phyloP scores from a whole-genome alignment of 2,329 filamentous ascomycete species.

The Chaetomium sp. region DNA sequence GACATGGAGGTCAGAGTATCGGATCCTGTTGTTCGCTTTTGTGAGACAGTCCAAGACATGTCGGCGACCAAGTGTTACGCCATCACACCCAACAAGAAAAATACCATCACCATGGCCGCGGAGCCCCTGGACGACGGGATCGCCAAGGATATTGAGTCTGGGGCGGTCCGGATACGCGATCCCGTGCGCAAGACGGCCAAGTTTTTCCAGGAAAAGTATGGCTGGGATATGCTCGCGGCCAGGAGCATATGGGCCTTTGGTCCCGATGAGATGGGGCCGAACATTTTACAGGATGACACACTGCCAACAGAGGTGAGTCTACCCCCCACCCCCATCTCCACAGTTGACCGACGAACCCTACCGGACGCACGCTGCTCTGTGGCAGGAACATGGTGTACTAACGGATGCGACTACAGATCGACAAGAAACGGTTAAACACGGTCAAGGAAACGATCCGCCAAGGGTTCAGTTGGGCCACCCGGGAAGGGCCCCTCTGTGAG shows the following conservation, averaged over 20 bases:
- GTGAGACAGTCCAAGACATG: conserved; percentile 94
- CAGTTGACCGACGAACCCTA: not conserved
- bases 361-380: too few relatives aligned
- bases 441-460: conserved; percentile 91
- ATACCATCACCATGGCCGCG: conserved; percentile 97
- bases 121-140: conserved; percentile 94
- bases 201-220: conserved; percentile 95
- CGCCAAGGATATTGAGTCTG: conserved; percentile 86
- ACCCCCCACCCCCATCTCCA: not conserved
- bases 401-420: conserved; percentile 49
- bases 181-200: conserved; percentile 89
- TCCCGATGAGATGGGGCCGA: conserved; percentile 87
- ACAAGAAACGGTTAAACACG: conserved; percentile 80
- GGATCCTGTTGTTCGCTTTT: conserved; percentile 94
- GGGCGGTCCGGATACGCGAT: conserved; percentile 84
- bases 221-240: conserved; percentile 90
- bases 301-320: conserved; percentile 70
- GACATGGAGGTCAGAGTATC: conserved; percentile 99
- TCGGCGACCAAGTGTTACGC: conserved; percentile 98
- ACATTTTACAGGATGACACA: conserved; percentile 95
- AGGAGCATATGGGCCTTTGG: conserved; percentile 98
- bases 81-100: conserved; percentile 97
- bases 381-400: conserved; percentile 8
- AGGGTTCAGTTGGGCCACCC: conserved; percentile 92
- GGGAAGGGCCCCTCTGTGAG: conserved; percentile 95